Conservation (phyloP, 2,329 filamentous ascomycete genomes). For the Juglanconis sp. region DNA sequence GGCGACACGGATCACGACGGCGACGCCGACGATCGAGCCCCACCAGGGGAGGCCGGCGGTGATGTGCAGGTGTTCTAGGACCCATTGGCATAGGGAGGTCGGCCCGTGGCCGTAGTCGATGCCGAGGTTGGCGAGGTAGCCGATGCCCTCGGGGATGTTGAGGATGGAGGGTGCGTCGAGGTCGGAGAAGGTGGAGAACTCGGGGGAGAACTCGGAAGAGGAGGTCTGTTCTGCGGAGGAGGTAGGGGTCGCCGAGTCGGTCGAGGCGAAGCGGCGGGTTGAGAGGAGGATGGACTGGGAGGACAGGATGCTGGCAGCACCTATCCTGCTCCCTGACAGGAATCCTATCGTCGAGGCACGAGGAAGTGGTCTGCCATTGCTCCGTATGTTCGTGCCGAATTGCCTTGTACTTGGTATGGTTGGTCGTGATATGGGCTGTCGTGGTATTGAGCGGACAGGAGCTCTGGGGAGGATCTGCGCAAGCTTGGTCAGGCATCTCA, state of each 20-base stretch:
- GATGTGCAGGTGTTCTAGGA: slow-evolving; percentile 80
- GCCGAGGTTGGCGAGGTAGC: slow-evolving; percentile 78
- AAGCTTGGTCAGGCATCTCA: not conserved
- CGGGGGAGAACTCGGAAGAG: slow-evolving; percentile 21
- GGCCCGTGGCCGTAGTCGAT: slow-evolving; percentile 85
- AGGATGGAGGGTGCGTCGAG: slow-evolving; percentile 44
- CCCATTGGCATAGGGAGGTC: slow-evolving; percentile 68
- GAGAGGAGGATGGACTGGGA: slow-evolving; percentile 19
- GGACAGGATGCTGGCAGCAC: slow-evolving; percentile 16
- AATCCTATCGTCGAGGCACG: not conserved
- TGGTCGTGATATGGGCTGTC: not conserved
- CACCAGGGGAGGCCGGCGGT: slow-evolving; percentile 78
- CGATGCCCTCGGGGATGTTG: slow-evolving; percentile 69
- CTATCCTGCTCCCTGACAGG: slow-evolving; percentile 21
- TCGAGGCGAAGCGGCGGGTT: slow-evolving; percentile 22
- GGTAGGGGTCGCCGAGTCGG: slow-evolving; percentile 24
- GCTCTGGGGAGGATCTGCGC: slow-evolving; percentile 14
- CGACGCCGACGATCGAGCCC: slow-evolving; percentile 65
- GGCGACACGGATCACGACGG: slow-evolving; percentile 59
- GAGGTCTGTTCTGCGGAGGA: slow-evolving; percentile 16
- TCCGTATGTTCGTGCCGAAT: slow-evolving; percentile 29
- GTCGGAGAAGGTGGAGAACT: slow-evolving; percentile 30
- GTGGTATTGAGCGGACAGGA: slow-evolving; percentile 16
- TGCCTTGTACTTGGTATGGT: slow-evolving; percentile 19
- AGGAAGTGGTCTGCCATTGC: slow-evolving; percentile 9